These are phyloP conservation scores for Tillandsia leiboldiana DNA, from an alignment of 176 grass and related monocot genomes.

Conservation along the genomic window DNA sequence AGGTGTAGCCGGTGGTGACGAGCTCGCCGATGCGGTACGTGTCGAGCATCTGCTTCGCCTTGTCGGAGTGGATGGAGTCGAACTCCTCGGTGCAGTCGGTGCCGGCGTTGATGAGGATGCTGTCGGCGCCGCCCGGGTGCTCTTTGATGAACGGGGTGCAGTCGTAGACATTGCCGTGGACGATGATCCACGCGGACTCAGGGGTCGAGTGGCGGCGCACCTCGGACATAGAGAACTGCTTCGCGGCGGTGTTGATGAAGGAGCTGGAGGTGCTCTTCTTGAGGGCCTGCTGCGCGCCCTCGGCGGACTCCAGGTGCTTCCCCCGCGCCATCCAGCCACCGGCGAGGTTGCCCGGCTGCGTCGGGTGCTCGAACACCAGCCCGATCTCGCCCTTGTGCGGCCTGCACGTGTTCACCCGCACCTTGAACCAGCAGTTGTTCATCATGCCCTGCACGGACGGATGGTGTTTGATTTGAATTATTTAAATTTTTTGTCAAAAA, in stretches of 20 bases:
- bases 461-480: background rate
- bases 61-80: conserved; percentile 84
- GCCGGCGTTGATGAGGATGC: conserved; percentile 91
- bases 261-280: conserved; percentile 55
- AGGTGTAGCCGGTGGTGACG: conserved; percentile 4
- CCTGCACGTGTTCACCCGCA: conserved; percentile 52
- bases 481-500: too few species aligned
- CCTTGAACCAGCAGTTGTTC: conserved; percentile 92
- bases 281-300: conserved; percentile 28
- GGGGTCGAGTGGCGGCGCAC: conserved; percentile 44
- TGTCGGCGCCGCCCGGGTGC: conserved; percentile 77
- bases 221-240: conserved; percentile 36
- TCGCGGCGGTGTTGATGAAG: conserved; percentile 36
- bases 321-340: conserved; percentile 72
- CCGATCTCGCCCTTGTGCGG: conserved; percentile 54
- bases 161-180: conserved; percentile 78
- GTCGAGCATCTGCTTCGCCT: conserved; percentile 40
- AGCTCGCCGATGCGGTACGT: conserved; percentile 65
- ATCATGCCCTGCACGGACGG: conserved; percentile 61
- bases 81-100: conserved; percentile 90
- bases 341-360: conserved; percentile 52
- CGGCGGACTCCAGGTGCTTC: conserved; percentile 29
- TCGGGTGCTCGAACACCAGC: conserved; percentile 62
- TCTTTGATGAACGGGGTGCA: conserved; percentile 75
- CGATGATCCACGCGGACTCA: conserved; percentile 74